phyloP scores from a whole-genome alignment of 2,329 filamentous ascomycete genomes.

The Penicillium palitans region DNA sequence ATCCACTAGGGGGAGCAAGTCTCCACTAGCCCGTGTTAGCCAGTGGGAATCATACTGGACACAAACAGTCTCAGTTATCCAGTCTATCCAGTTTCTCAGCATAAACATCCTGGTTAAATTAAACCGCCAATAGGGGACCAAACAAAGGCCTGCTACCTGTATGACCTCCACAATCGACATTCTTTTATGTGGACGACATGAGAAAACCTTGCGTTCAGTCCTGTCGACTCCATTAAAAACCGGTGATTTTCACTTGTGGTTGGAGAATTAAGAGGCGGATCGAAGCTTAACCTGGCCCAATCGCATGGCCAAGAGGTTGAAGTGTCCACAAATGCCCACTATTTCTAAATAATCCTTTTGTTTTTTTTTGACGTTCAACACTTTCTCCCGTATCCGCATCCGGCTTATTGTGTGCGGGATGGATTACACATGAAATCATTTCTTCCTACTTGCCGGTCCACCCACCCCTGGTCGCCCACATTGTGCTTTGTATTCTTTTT shows the following conservation, averaged over 20 bases:
- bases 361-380: not conserved
- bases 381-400: not conserved
- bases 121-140: not conserved
- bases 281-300: slow-evolving; percentile 18
- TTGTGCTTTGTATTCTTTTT: not conserved
- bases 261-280: slow-evolving; percentile 1
- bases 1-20: not conserved
- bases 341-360: slow-evolving; percentile 9
- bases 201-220: not conserved
- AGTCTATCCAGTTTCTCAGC: not conserved
- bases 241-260: not conserved
- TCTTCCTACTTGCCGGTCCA: not conserved
- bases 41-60: not conserved
- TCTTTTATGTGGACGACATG: not conserved
- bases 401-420: slow-evolving; percentile 1
- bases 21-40: not conserved
- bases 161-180: not conserved
- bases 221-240: not conserved
- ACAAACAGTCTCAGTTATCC: not conserved
- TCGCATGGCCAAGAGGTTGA: slow-evolving; percentile 2
- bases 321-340: slow-evolving; percentile 5
- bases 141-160: not conserved
- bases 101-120: too few species aligned
- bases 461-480: not conserved
- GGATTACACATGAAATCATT: not conserved